Conservation (phyloP, 2,329 filamentous ascomycete genomes). For the Exophiala sp. region DNA sequence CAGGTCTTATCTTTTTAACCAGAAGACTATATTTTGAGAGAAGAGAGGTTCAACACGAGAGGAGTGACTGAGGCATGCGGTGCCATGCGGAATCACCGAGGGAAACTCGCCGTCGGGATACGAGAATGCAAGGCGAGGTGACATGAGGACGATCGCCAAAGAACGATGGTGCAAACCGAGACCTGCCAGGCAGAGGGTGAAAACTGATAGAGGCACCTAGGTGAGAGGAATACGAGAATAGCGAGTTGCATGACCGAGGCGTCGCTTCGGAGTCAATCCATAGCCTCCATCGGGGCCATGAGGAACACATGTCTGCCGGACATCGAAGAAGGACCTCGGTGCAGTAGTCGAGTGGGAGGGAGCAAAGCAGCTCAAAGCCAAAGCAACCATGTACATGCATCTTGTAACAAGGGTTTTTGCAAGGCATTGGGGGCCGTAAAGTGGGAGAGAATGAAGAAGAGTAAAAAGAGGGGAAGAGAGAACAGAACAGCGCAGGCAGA, state of each 20-base stretch:
- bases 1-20: not conserved
- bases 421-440: too few relatives aligned
- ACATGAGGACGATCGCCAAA: not conserved
- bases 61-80: constrained; percentile 3
- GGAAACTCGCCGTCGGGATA: not conserved
- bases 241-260: not conserved
- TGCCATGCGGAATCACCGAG: not conserved
- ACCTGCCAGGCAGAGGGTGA: constrained; percentile 3
- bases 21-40: not conserved
- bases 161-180: not conserved
- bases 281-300: too few relatives aligned
- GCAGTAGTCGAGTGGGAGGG: too few relatives aligned
- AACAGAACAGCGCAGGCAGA: not conserved
- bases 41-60: constrained; percentile 8
- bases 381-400: not conserved
- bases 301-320: too few relatives aligned
- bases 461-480: not conserved
- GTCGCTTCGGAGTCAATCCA: too few relatives aligned
- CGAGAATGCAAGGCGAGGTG: not conserved
- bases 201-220: too few relatives aligned
- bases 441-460: too few relatives aligned
- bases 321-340: too few relatives aligned
- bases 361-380: not conserved
- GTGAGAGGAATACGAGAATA: not conserved
- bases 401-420: too few relatives aligned